phyloP scores from a whole-genome alignment of 345 rosid genomes.

The Physaria fendleri region DNA sequence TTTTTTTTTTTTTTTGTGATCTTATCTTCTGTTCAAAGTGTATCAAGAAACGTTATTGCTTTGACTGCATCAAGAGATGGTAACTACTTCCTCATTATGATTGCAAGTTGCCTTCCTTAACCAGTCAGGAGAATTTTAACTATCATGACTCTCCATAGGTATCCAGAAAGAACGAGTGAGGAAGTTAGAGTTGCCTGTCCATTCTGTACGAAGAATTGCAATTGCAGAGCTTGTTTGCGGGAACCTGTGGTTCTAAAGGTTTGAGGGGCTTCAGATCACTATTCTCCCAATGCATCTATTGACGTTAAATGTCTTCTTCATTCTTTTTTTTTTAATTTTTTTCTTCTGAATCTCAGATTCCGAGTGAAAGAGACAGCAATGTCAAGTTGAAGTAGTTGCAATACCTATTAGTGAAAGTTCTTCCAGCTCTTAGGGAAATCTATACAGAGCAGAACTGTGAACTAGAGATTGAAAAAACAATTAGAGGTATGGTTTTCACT shows the following conservation, averaged over 20 bases:
- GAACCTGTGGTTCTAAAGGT: constrained; percentile 29
- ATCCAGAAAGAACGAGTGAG: constrained; percentile 16
- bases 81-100: too few species aligned
- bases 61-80: constrained; percentile 26
- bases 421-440: constrained; percentile 27
- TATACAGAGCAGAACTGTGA: constrained; percentile 21
- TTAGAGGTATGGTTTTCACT: too few species aligned
- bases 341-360: too few species aligned
- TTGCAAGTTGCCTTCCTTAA: too few species aligned
- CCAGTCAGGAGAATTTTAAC: too few species aligned
- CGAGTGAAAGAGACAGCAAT: background rate
- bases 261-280: too few species aligned
- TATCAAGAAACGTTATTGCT: constrained; percentile 14
- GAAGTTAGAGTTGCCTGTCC: constrained; percentile 20
- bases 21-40: constrained; percentile 22
- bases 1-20: too few species aligned
- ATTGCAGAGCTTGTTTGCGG: constrained; percentile 27
- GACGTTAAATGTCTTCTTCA: too few species aligned
- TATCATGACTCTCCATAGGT: too few species aligned
- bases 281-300: too few species aligned
- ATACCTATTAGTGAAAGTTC: constrained; percentile 29
- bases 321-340: too few species aligned
- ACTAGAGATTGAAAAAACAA: constrained; percentile 27
- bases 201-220: constrained; percentile 21
- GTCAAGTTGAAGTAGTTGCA: constrained; percentile 31